Evolutionary conservation across 768 basidiomycete species (phyloP), one percentile per base, ranked within the genome.

Genomic region (Phanerochaete carnosa): DNA sequence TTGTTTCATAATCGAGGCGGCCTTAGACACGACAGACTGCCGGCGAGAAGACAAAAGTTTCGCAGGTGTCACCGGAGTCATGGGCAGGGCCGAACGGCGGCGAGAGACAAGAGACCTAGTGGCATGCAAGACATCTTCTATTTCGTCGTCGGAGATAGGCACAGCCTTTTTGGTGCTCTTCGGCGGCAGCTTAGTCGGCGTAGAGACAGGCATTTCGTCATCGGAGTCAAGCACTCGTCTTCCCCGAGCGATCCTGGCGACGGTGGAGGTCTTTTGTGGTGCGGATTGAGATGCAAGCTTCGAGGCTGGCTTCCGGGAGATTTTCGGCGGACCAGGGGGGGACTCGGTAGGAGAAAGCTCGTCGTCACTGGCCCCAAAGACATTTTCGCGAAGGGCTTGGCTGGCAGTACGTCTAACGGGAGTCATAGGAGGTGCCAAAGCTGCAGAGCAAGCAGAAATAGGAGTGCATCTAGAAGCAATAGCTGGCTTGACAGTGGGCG

Each of bases 311-410:
- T 50, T 46, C n/a, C 52, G 7, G 3, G 55, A 33, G 16, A 49
- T 39, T 16, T 45, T 60, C 11, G 61, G 61, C 9, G 53, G 51
- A 39, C 45, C 45, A 12, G 57, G 60, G 11, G 62, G 59, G 23
- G 23, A 58, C 19, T 59, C 46, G n/a, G 68, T 57, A 0, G 68
- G 67, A 26, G 70, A 71, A 1, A 69, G 65, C 23, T 69, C 70
- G 45, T 68, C 65, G 37, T 67, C 66, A 45, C 66, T 66, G 25
- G 62, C 45, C 16, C 68, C 70, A 23, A 71, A 69, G 1, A 57
- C 64, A 1, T 50, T 56, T 3, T 65, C 67, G 19, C 65, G 64
- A 4, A 67, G 50, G 32, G 60, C 49, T 45, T 68, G 67, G 28
- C 30, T 58, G 49, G 57, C 25, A 49, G 66, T 62, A 68, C 75